A percentile compares a stretch with the other conserved stretches of the same genome.
Evolutionary conservation across 2,329 filamentous ascomycete species (phyloP).

Genomic region (Thyridium curvatum): DNA sequence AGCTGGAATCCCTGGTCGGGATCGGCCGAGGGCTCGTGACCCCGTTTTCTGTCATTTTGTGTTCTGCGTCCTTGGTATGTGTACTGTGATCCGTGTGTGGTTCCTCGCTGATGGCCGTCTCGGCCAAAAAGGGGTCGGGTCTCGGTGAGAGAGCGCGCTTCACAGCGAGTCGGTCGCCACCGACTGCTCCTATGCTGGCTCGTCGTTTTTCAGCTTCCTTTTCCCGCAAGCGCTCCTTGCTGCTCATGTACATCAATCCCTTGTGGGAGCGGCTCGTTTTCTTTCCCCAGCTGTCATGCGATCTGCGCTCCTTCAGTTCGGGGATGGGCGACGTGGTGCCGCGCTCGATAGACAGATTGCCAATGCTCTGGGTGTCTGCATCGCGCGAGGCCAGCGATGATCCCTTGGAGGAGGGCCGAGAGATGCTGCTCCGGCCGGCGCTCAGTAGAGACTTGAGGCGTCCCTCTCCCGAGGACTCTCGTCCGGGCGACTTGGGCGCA

Average conservation of each 20-base stretch:
- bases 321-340: conserved; percentile 35
- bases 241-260: conserved; percentile 68
- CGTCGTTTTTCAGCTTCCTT: conserved; percentile 58
- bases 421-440: conserved; percentile 32
- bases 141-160: conserved; percentile 25
- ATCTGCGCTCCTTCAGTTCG: conserved; percentile 46
- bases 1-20: conserved; percentile 61
- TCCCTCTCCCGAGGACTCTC: conserved; percentile 36
- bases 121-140: conserved; percentile 43
- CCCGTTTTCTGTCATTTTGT: conserved; percentile 3
- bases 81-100: conserved; percentile 19
- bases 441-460: conserved; percentile 53
- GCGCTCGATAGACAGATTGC: conserved; percentile 58
- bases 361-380: conserved; percentile 56
- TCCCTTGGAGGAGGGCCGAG: conserved; percentile 53
- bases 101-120: conserved; percentile 52
- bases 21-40: conserved; percentile 45
- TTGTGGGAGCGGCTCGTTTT: conserved; percentile 47
- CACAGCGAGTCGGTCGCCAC: conserved; percentile 23
- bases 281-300: conserved; percentile 57
- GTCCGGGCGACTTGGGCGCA: conserved; percentile 49
- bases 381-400: conserved; percentile 45
- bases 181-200: conserved; percentile 31
- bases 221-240: conserved; percentile 59
- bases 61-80: too few relatives aligned